Percentiles rank a stretch among this genome's conserved stretches.
phyloP scores from a whole-genome alignment of 2,329 filamentous ascomycete species.

The Fusarium multiceps region DNA sequence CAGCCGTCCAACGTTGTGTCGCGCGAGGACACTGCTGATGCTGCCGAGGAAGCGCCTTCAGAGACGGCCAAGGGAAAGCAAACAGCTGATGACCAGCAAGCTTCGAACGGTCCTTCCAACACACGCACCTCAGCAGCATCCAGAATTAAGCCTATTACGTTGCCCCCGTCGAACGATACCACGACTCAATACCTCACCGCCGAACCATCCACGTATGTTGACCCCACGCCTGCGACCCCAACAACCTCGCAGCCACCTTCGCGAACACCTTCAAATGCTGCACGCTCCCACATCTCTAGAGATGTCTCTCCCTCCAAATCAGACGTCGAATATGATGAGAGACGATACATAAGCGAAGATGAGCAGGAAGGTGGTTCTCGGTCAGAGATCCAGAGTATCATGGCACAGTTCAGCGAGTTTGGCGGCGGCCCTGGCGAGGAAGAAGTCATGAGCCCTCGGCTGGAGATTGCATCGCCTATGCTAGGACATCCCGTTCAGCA shows the following conservation, averaged over 20 bases:
- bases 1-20: slow-evolving; percentile 11
- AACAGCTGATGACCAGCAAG: slow-evolving; percentile 26
- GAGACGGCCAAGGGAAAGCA: slow-evolving; percentile 45
- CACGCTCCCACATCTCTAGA: slow-evolving; percentile 58
- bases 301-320: slow-evolving; percentile 66
- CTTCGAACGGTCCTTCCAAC: slow-evolving; percentile 39
- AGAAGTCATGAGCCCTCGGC: slow-evolving; percentile 90
- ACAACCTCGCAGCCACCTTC: slow-evolving; percentile 67
- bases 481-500: slow-evolving; percentile 74
- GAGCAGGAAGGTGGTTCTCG: slow-evolving; percentile 76
- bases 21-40: slow-evolving; percentile 5
- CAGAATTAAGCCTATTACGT: slow-evolving; percentile 60
- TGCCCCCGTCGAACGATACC: slow-evolving; percentile 51
- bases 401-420: slow-evolving; percentile 90
- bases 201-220: slow-evolving; percentile 62
- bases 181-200: slow-evolving; percentile 60
- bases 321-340: slow-evolving; percentile 67
- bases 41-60: slow-evolving; percentile 18
- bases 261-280: slow-evolving; percentile 66
- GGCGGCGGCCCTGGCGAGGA: slow-evolving; percentile 77
- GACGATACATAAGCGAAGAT: slow-evolving; percentile 67
- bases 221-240: slow-evolving; percentile 69
- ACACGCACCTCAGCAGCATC: slow-evolving; percentile 60
- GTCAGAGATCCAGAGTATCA: slow-evolving; percentile 95
- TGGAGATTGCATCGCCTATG: slow-evolving; percentile 85